Conservation (phyloP, 805 yeast species). For the Pichia nanzhaoensis region DNA sequence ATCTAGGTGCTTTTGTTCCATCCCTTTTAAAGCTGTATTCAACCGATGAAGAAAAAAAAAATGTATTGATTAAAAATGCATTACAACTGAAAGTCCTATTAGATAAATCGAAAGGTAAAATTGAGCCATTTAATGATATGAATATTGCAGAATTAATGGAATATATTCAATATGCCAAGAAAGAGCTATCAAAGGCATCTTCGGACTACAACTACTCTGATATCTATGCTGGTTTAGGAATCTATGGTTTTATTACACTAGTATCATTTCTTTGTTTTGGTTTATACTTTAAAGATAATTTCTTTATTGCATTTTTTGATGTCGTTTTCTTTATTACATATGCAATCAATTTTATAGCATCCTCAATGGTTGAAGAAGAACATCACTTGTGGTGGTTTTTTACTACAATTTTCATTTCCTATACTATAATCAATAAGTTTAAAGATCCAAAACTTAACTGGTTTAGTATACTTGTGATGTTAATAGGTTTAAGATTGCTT, state of each 20-base stretch:
- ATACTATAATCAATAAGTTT: conserved; percentile 15
- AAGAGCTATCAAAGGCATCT: conserved; percentile 47
- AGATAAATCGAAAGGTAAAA: conserved; percentile 33
- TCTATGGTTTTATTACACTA: conserved; percentile 29
- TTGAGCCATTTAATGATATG: conserved; percentile 12
- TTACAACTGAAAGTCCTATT: conserved; percentile 45
- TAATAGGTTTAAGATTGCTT: conserved; percentile 45
- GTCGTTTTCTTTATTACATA: conserved; percentile 31
- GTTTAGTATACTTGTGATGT: conserved; percentile 16
- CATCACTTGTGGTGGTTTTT: conserved; percentile 95
- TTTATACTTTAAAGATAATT: conserved; percentile 10
- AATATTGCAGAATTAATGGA: conserved; percentile 14
- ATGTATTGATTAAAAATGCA: conserved; percentile 47
- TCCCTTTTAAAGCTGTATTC: conserved; percentile 50
- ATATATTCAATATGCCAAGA: conserved; percentile 44
- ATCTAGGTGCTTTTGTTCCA: conserved; percentile 63
- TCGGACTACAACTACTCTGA: conserved; percentile 62
- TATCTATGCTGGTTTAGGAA: conserved; percentile 37
- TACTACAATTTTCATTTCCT: conserved; percentile 31
- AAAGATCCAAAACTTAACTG: conserved; percentile 7
- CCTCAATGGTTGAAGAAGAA: conserved; percentile 91
- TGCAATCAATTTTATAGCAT: conserved; percentile 64
- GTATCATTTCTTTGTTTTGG: conserved; percentile 24
- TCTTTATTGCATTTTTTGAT: conserved; percentile 19
- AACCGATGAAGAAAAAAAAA: conserved; percentile 27